Evolutionary conservation across 2,329 filamentous ascomycete genomes (phyloP).

Genomic region (Trichoderma sp.): DNA sequence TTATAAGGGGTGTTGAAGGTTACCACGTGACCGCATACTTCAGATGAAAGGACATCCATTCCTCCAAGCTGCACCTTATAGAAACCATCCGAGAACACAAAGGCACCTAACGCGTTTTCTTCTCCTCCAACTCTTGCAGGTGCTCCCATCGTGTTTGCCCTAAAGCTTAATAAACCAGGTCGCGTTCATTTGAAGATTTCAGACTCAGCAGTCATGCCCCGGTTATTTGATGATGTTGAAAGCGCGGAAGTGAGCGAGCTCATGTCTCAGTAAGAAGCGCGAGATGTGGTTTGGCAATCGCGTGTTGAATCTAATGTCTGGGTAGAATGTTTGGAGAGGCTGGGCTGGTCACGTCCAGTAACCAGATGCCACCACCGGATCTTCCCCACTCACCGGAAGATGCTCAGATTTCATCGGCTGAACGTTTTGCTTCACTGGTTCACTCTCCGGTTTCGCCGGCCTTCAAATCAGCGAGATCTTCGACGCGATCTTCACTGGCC

Average conservation of each 20-base stretch:
- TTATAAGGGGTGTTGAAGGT: neutral
- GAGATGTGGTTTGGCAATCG: neutral
- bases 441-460: neutral
- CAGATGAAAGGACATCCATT: constrained; percentile 3
- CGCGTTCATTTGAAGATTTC: neutral
- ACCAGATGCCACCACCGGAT: neutral
- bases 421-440: neutral
- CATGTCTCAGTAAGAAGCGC: neutral
- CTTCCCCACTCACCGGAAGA: neutral
- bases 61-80: neutral
- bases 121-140: neutral
- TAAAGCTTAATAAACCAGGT: neutral
- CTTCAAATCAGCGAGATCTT: neutral
- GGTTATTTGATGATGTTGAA: neutral
- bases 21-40: neutral
- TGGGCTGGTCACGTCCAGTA: neutral
- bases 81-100: neutral
- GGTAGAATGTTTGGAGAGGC: neutral
- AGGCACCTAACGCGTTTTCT: neutral
- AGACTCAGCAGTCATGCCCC: neutral
- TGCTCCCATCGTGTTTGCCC: too few relatives aligned
- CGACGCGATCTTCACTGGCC: neutral
- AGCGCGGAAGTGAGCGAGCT: neutral
- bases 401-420: neutral
- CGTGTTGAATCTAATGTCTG: neutral